These are phyloP conservation scores for Tripterygium wilfordii DNA, from an alignment of 177 flowering plant species.

Conservation along the genomic window DNA sequence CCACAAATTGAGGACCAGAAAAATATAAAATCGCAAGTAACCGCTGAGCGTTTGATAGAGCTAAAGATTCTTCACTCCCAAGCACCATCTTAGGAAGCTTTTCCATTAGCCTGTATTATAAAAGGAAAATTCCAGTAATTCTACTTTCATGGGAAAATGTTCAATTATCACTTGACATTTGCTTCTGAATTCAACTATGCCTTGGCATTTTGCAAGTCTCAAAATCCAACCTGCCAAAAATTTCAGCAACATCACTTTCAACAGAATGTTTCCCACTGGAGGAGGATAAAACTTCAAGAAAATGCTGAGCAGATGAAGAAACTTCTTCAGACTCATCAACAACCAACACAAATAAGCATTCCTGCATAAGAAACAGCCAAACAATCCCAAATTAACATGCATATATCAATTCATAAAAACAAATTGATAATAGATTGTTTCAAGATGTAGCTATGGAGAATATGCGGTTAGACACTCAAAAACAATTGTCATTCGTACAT, in stretches of 20 bases:
- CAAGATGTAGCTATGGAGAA: too few species aligned
- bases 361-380: conserved; percentile 41
- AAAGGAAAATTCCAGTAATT: too few species aligned
- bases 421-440: too few species aligned
- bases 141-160: too few species aligned
- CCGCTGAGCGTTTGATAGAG: conserved; percentile 65
- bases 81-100: conserved; percentile 83
- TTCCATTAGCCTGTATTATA: conserved; percentile 56
- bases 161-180: too few species aligned
- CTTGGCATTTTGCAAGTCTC: too few species aligned
- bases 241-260: conserved; percentile 49
- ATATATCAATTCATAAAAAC: too few species aligned
- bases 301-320: conserved; percentile 59
- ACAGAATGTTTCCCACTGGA: conserved; percentile 28
- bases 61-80: conserved; percentile 63
- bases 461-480: too few species aligned
- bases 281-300: conserved; percentile 47
- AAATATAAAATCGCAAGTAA: conserved; percentile 70
- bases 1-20: conserved; percentile 81
- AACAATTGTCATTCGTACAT: too few species aligned
- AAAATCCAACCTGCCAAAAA: conserved; percentile 60
- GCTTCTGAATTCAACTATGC: too few species aligned
- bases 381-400: not conserved
- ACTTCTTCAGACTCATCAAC: conserved; percentile 78
- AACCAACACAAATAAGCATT: conserved; percentile 71